phyloP scores from a whole-genome alignment of 768 basidiomycete genomes.

The Xerocomellus chrysenteron region DNA sequence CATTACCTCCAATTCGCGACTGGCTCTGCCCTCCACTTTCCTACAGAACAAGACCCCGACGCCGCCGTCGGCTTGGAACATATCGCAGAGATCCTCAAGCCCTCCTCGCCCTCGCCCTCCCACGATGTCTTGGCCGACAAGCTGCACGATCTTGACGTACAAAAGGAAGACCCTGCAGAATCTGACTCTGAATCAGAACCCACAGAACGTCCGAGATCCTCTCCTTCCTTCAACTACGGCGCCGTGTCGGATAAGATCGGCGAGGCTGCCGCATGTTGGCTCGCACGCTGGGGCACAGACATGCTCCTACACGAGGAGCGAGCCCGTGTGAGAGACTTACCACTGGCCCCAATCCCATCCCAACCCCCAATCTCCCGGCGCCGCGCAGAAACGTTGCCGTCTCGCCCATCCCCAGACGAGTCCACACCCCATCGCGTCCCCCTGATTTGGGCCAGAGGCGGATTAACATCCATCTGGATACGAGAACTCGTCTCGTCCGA shows the following conservation, averaged over 20 bases:
- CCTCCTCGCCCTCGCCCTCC: slow-evolving; percentile 23
- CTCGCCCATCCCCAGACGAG: slow-evolving; percentile 18
- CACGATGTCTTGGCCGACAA: slow-evolving; percentile 30
- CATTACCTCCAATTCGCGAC: slow-evolving; percentile 82
- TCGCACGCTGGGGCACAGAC: slow-evolving; percentile 82
- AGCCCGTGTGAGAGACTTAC: slow-evolving; percentile 13
- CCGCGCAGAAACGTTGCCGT: slow-evolving; percentile 32
- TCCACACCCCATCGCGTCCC: slow-evolving; percentile 36
- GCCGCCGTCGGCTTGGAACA: slow-evolving; percentile 70
- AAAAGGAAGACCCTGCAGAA: slow-evolving; percentile 39
- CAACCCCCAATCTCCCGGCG: slow-evolving; percentile 21
- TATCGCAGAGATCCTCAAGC: slow-evolving; percentile 51
- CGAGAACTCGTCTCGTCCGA: slow-evolving; percentile 75
- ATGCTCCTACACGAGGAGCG: slow-evolving; percentile 66
- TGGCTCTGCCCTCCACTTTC: slow-evolving; percentile 58
- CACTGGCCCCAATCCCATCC: slow-evolving; percentile 17
- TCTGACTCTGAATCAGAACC: slow-evolving; percentile 32
- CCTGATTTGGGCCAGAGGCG: slow-evolving; percentile 71
- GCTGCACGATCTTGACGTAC: slow-evolving; percentile 31
- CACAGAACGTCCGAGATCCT: slow-evolving; percentile 13
- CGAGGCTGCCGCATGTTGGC: slow-evolving; percentile 85
- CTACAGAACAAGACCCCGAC: slow-evolving; percentile 45
- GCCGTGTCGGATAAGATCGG: slow-evolving; percentile 89
- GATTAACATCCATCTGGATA: slow-evolving; percentile 72
- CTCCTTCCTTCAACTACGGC: slow-evolving; percentile 72